Conservation (phyloP, 352 stramenopile genomes). For the Phytophthora idaei region DNA sequence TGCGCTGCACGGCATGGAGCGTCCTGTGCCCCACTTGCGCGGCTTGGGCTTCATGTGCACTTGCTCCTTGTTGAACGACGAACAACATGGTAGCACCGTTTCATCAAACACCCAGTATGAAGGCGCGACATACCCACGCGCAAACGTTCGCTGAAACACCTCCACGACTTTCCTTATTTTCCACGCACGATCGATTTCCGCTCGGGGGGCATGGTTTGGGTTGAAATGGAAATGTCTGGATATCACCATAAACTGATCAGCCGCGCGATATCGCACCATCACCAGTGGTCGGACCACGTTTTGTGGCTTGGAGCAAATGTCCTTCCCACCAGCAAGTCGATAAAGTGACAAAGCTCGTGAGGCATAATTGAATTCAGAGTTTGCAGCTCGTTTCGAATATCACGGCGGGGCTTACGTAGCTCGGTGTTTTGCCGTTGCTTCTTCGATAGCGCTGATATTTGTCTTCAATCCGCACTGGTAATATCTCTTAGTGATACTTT, state of each 20-base stretch:
- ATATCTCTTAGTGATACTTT: slow-evolving; percentile 17
- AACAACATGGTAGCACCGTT: slow-evolving; percentile 13
- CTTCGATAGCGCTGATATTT: slow-evolving; percentile 10
- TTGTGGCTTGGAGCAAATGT: slow-evolving; percentile 17
- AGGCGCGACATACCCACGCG: slow-evolving; percentile 1
- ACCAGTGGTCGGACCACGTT: slow-evolving; percentile 6
- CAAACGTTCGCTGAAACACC: slow-evolving; percentile 21
- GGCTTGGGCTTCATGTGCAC: too few relatives aligned
- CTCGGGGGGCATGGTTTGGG: slow-evolving; percentile 9
- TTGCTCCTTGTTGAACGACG: slow-evolving; percentile 31
- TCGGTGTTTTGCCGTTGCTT: background rate
- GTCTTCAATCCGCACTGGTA: slow-evolving; percentile 1
- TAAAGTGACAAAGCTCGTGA: slow-evolving; percentile 11
- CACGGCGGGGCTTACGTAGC: slow-evolving; percentile 10
- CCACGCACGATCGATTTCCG: slow-evolving; percentile 12
- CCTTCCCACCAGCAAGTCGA: slow-evolving; percentile 6
- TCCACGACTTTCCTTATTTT: slow-evolving; percentile 27
- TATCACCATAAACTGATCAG: slow-evolving; percentile 19
- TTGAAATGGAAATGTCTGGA: slow-evolving; percentile 28
- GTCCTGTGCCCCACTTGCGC: too few relatives aligned
- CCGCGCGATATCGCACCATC: slow-evolving; percentile 14
- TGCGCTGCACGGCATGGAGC: too few relatives aligned
- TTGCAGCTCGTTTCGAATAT: slow-evolving; percentile 16
- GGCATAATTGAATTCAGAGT: slow-evolving; percentile 4
- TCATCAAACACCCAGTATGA: slow-evolving; percentile 25